Conservation (phyloP, 345 rosid species). For the Eucalyptus caleyi region DNA sequence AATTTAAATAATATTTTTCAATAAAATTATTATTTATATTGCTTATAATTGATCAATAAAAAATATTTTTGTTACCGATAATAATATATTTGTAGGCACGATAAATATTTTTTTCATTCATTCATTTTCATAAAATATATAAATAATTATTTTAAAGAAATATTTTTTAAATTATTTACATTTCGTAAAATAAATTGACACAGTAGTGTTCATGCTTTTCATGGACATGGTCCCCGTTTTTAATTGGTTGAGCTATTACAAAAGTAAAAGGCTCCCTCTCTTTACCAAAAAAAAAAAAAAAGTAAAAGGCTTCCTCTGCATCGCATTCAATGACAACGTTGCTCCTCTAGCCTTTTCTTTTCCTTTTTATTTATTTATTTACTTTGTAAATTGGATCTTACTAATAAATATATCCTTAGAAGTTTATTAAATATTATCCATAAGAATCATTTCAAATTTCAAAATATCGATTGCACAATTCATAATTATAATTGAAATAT, state of each 20-base stretch:
- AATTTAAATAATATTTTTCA: no score
- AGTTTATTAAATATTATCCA: background rate
- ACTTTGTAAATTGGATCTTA: background rate
- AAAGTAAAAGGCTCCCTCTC: background rate
- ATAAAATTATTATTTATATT: fast-evolving
- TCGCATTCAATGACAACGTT: background rate
- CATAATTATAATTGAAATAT: background rate
- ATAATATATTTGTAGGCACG: fast-evolving
- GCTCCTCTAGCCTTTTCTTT: background rate
- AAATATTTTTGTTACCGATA: no score
- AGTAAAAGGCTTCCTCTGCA: background rate
- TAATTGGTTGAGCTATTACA: background rate
- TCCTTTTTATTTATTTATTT: background rate
- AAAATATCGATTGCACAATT: background rate
- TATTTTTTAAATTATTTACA: no score
- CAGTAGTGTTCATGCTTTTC: background rate
- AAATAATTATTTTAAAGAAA: no score
- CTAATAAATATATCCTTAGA: background rate
- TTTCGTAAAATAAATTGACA: no score
- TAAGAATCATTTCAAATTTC: background rate
- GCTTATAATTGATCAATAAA: fast-evolving
- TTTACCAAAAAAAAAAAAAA: no score
- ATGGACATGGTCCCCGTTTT: background rate
- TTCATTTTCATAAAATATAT: no score
- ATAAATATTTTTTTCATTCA: no score